Evolutionary conservation across 2,329 filamentous ascomycete species (phyloP).

Genomic region (Alternaria tenuissima): DNA sequence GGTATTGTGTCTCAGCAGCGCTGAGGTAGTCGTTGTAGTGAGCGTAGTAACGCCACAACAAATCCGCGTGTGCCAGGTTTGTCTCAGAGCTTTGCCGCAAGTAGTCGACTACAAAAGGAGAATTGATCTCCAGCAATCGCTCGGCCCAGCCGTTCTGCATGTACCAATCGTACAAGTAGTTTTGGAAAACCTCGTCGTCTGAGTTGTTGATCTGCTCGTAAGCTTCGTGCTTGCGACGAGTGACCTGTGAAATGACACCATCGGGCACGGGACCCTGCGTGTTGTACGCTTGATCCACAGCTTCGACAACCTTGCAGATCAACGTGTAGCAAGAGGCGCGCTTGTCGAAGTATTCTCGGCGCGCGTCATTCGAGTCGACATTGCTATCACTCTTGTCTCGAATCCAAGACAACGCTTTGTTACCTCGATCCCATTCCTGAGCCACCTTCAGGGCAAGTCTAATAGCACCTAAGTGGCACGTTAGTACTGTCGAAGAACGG

Average conservation of each 20-base stretch:
- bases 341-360: conserved; percentile 71
- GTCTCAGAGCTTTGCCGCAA: conserved; percentile 77
- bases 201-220: conserved; percentile 90
- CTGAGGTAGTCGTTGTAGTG: conserved; percentile 84
- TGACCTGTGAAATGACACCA: conserved; percentile 76
- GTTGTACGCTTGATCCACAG: conserved; percentile 76
- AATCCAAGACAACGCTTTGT: conserved; percentile 84
- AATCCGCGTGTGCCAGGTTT: conserved; percentile 81
- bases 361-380: conserved; percentile 72
- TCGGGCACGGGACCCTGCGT: conserved; percentile 77
- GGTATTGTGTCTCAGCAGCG: conserved; percentile 84
- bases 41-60: conserved; percentile 92
- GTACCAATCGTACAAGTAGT: conserved; percentile 98
- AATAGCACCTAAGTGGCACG: conserved; percentile 69
- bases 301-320: conserved; percentile 81
- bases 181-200: conserved; percentile 92
- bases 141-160: conserved; percentile 84
- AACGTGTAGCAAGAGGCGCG: conserved; percentile 84
- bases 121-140: conserved; percentile 83
- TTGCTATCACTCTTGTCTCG: conserved; percentile 80
- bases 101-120: conserved; percentile 85
- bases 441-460: conserved; percentile 86
- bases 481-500: conserved; percentile 3
- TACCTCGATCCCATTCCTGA: conserved; percentile 83
- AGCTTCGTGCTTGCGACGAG: conserved; percentile 83